Evolutionary conservation across 768 basidiomycete genomes (phyloP), one percentile per base, ranked within the genome.

Genomic region (Gymnopilus dilepis): DNA sequence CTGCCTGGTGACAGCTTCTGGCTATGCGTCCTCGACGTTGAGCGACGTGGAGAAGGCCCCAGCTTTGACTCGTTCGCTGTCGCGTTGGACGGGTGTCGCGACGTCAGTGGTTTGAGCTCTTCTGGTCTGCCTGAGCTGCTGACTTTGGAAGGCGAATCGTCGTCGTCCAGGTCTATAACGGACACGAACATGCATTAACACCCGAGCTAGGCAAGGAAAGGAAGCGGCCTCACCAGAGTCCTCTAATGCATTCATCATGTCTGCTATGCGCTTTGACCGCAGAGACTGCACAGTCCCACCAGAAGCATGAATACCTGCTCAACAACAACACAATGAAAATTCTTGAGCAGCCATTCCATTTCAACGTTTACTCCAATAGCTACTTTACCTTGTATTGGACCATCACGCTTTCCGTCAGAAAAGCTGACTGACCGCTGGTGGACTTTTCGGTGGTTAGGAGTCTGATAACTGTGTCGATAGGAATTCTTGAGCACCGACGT

Each of bases 351-450:
- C 21, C 4, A 54, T 24, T 37, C 19, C 21, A 40, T 52, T 6
- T 15, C 38, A 26, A 17, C 15, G 34, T 21, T 13, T 17, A 30
- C 47, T 17, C 26, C 19, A 37, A 41, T 40, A 37, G 48, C 22
- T 31, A 48, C 62, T 60, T 22, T 31, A 72, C 89, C 93, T 56
- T 80, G 79, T 47, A 97, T 97, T n/a, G 92, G 94, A 2, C 97
- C 96, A 31, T 91, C 89, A 62, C 84, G 84, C 71, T 88, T 91
- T 5, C 97, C 97, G 71, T 99, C 97, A 24, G 95, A 97, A 77
- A 99, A 99, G 73, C 94, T 97, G 59, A 99, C 97, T 42, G 92
- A 94, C 38, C 94, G 84, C n/a, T 88, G 85, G 66, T 89, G 86
- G 12, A 76, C 74, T 15, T 74, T 65, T 55, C 70, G 76, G 50